Evolutionary conservation across 2,329 filamentous ascomycete species (phyloP).

Genomic region (Beauveria sp.): DNA sequence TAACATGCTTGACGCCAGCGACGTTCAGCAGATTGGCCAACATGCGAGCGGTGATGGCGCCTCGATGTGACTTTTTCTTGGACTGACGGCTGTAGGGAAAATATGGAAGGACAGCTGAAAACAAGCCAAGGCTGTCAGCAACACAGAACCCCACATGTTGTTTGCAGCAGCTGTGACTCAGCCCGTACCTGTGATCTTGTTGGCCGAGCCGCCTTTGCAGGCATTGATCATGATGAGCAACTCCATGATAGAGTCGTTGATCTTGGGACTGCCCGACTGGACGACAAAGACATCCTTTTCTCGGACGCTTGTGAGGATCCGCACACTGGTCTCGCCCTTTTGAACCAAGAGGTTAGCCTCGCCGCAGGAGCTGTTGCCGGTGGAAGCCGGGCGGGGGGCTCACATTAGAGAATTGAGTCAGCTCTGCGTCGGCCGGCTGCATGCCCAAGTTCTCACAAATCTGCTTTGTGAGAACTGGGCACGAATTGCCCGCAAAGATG

Average conservation of each 20-base stretch:
- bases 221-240: slow-evolving; percentile 98
- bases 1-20: slow-evolving; percentile 93
- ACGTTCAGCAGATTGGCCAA: slow-evolving; percentile 89
- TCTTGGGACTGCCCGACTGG: slow-evolving; percentile 89
- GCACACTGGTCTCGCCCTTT: slow-evolving; percentile 62
- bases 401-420: slow-evolving; percentile 65
- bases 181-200: slow-evolving; percentile 77
- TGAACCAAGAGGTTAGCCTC: slow-evolving; percentile 18
- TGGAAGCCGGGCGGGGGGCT: slow-evolving; percentile 26
- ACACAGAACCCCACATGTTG: neutral
- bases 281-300: slow-evolving; percentile 99
- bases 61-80: slow-evolving; percentile 96
- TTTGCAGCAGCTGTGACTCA: neutral
- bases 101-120: slow-evolving; percentile 75
- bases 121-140: neutral
- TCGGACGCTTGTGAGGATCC: slow-evolving; percentile 68
- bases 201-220: slow-evolving; percentile 95
- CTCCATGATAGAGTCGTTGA: slow-evolving; percentile 99
- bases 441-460: slow-evolving; percentile 64
- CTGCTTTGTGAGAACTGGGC: slow-evolving; percentile 54
- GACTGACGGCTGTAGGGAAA: slow-evolving; percentile 99
- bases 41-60: slow-evolving; percentile 95
- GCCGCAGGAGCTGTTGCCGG: neutral
- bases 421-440: slow-evolving; percentile 55
- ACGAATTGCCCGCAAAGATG: slow-evolving; percentile 61